These are phyloP conservation scores for Hyparrhenia diplandra DNA, from an alignment of 176 grass and related monocot species.

Conservation along the genomic window DNA sequence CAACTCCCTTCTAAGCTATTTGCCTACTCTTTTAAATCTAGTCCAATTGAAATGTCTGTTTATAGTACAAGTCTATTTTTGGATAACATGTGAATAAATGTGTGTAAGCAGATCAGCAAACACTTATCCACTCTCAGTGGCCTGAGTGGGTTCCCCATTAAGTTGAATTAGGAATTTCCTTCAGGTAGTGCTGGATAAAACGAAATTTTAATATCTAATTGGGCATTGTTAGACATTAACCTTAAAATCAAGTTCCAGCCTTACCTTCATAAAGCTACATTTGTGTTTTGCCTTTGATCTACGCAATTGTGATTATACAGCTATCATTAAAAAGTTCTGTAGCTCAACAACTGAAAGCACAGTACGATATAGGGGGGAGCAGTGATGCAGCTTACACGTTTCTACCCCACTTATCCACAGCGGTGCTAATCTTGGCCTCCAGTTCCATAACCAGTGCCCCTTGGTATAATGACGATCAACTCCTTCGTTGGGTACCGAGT, in stretches of 20 bases:
- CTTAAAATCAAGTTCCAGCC: constrained; percentile 6
- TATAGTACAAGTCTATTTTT: background rate
- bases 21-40: background rate
- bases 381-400: constrained; percentile 74
- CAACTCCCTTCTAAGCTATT: background rate
- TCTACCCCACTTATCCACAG: constrained; percentile 91
- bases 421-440: constrained; percentile 75
- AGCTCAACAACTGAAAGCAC: constrained; percentile 10
- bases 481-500: constrained; percentile 87
- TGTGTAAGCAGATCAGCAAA: constrained; percentile 1
- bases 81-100: background rate
- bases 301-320: background rate
- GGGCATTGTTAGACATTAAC: background rate
- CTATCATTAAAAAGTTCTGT: background rate
- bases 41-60: background rate
- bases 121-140: background rate
- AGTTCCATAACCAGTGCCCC: constrained; percentile 84
- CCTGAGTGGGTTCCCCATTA: background rate
- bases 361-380: background rate
- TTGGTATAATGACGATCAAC: constrained; percentile 61
- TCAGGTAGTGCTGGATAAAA: background rate
- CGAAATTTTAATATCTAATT: background rate
- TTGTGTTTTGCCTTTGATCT: background rate
- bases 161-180: constrained; percentile 5
- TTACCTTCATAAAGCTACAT: background rate